A percentile compares a stretch with the other conserved stretches of the same genome.
phyloP scores from a whole-genome alignment of 2,329 filamentous ascomycete species.

The Trichoderma gracile region DNA sequence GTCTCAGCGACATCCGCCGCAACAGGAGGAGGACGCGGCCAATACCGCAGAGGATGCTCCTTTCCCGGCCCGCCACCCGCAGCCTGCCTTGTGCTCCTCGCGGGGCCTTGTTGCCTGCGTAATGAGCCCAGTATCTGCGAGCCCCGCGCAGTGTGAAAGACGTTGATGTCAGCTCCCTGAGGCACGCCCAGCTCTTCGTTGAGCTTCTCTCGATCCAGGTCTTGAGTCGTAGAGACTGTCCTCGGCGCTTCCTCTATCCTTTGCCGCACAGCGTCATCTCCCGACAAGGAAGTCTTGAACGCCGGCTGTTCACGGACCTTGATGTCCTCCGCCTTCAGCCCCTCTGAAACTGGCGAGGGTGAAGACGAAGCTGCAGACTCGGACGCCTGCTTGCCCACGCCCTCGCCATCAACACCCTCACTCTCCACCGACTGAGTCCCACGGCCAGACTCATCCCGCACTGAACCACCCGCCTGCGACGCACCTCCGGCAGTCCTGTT shows the following conservation, averaged over 20 bases:
- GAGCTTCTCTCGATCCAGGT: background rate
- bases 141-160: conserved; percentile 51
- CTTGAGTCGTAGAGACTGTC: conserved; percentile 19
- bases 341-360: background rate
- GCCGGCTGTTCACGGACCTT: background rate
- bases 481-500: conserved; percentile 26
- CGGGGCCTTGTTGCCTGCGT: conserved; percentile 32
- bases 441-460: background rate
- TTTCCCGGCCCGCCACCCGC: conserved; percentile 31
- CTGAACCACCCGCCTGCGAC: background rate
- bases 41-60: conserved; percentile 43
- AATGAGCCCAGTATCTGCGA: conserved; percentile 47
- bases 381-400: background rate
- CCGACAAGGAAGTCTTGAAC: background rate
- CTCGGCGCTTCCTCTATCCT: conserved; percentile 17
- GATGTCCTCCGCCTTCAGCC: background rate
- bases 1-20: conserved; percentile 4
- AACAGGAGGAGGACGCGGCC: conserved; percentile 35
- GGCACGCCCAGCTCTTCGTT: conserved; percentile 41
- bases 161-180: conserved; percentile 46
- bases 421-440: background rate
- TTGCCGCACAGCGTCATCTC: background rate
- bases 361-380: background rate
- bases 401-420: background rate
- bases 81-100: conserved; percentile 14